These are phyloP conservation scores for Cadophora luteo-olivacea DNA, from an alignment of 2,329 filamentous ascomycete genomes.

Conservation along the genomic window DNA sequence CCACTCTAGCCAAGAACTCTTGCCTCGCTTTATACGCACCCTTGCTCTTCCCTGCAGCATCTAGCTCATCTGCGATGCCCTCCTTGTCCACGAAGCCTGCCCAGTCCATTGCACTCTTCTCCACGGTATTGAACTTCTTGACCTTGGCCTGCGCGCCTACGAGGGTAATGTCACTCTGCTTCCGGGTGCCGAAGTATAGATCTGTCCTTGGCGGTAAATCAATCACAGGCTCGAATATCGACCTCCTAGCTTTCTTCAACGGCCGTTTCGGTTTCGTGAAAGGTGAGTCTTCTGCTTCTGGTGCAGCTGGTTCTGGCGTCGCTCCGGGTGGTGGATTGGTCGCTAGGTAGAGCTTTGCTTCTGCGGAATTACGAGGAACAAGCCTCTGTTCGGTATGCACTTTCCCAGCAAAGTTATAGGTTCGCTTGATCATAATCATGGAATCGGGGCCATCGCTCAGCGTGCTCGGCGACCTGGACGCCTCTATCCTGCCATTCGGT, in stretches of 20 bases:
- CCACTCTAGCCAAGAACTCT: slow-evolving; percentile 70
- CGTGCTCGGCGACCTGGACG: slow-evolving; percentile 34
- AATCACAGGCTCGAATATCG: slow-evolving; percentile 64
- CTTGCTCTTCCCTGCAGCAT: slow-evolving; percentile 69
- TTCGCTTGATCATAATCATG: slow-evolving; percentile 69
- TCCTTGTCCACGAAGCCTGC: slow-evolving; percentile 74
- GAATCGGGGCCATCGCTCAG: slow-evolving; percentile 43
- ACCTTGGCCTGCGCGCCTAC: slow-evolving; percentile 56
- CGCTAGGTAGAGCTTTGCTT: slow-evolving; percentile 68
- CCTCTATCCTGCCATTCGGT: slow-evolving; percentile 18
- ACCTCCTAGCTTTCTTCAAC: slow-evolving; percentile 52
- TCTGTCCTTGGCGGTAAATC: slow-evolving; percentile 58
- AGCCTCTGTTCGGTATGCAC: slow-evolving; percentile 75
- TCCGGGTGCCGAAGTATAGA: slow-evolving; percentile 62
- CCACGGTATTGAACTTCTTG: slow-evolving; percentile 74
- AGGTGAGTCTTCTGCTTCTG: slow-evolving; percentile 51
- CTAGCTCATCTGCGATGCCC: slow-evolving; percentile 72
- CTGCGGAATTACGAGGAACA: slow-evolving; percentile 68
- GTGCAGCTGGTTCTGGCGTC: slow-evolving; percentile 37
- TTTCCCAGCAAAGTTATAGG: slow-evolving; percentile 77
- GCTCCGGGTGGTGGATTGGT: slow-evolving; percentile 47
- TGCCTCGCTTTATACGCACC: slow-evolving; percentile 66
- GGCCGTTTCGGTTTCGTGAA: slow-evolving; percentile 42
- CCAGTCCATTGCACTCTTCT: slow-evolving; percentile 78
- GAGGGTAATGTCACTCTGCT: slow-evolving; percentile 22